A percentile compares a stretch with the other conserved stretches of the same genome.
Conservation (phyloP, 805 yeast species). For the Starmera quercuum region DNA sequence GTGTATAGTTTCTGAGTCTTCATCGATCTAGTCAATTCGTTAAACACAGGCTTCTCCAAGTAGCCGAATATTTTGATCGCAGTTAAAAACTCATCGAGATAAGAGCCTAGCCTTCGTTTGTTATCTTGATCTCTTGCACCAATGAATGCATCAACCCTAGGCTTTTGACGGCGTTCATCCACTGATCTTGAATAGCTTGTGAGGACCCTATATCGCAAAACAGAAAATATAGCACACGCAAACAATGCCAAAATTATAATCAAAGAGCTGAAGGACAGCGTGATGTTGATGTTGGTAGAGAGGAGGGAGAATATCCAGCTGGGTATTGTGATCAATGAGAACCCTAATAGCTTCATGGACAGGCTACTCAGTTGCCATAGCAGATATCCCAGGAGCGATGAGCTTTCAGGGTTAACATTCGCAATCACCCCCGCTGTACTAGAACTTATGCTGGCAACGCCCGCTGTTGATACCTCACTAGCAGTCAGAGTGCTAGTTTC, state of each 20-base stretch:
- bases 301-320: conserved; percentile 23
- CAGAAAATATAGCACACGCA: conserved; percentile 30
- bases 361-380: conserved; percentile 1
- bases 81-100: conserved; percentile 79
- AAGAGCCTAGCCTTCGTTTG: conserved; percentile 47
- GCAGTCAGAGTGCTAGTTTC: too few species aligned
- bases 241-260: conserved; percentile 24
- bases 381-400: background rate
- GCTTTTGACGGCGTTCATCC: conserved; percentile 35
- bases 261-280: conserved; percentile 43
- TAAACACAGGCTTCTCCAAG: conserved; percentile 82
- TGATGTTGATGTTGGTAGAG: conserved; percentile 40
- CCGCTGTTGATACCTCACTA: too few species aligned
- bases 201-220: conserved; percentile 55
- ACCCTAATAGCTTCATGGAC: conserved; percentile 4
- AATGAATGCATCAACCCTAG: conserved; percentile 39
- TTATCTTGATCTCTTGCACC: conserved; percentile 19
- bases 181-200: conserved; percentile 56
- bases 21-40: conserved; percentile 87
- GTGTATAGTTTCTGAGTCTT: conserved; percentile 75
- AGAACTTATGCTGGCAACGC: too few species aligned
- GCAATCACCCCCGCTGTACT: too few species aligned
- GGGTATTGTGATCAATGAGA: conserved; percentile 20
- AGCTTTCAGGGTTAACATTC: too few species aligned
- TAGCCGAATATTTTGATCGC: conserved; percentile 95